These are phyloP conservation scores for Coccinonectria pachysandricola DNA, from an alignment of 2,329 filamentous ascomycete genomes.

Conservation along the genomic window DNA sequence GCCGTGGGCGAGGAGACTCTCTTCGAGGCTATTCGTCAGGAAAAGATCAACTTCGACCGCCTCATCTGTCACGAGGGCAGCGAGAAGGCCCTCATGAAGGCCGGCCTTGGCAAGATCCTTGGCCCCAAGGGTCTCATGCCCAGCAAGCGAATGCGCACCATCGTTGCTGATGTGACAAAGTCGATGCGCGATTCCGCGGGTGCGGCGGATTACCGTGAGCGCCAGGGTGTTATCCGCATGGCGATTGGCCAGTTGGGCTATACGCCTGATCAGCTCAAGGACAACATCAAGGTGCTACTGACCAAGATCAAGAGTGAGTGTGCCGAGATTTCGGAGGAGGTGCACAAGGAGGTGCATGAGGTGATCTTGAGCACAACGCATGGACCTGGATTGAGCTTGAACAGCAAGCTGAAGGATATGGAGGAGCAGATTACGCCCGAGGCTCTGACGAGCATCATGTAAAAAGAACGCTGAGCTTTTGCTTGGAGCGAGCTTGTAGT, in stretches of 20 bases:
- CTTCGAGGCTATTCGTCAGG: conserved; percentile 65
- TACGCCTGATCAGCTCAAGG: conserved; percentile 73
- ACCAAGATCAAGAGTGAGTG: conserved; percentile 71
- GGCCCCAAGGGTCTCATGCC: conserved; percentile 93
- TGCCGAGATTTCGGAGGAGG: conserved; percentile 50
- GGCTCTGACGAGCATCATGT: conserved; percentile 42
- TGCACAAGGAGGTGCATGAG: conserved; percentile 39
- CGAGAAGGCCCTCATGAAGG: conserved; percentile 69
- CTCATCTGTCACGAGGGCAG: conserved; percentile 78
- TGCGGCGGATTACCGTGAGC: conserved; percentile 78
- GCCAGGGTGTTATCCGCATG: conserved; percentile 72
- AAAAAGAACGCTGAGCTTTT: conserved; percentile 3
- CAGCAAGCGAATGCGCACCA: conserved; percentile 74
- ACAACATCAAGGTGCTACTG: conserved; percentile 73
- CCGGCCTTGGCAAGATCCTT: conserved; percentile 67
- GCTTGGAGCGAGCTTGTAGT: conserved; percentile 14
- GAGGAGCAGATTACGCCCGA: conserved; percentile 45
- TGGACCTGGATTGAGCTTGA: conserved; percentile 78
- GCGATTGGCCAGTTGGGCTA: conserved; percentile 87
- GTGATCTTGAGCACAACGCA: conserved; percentile 79
- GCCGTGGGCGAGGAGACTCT: conserved; percentile 78
- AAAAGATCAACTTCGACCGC: conserved; percentile 77
- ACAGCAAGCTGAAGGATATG: conserved; percentile 60
- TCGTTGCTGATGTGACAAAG: conserved; percentile 68
- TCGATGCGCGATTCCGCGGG: conserved; percentile 75